Conservation (phyloP, 352 stramenopile species). For the Pythium sp. region DNA sequence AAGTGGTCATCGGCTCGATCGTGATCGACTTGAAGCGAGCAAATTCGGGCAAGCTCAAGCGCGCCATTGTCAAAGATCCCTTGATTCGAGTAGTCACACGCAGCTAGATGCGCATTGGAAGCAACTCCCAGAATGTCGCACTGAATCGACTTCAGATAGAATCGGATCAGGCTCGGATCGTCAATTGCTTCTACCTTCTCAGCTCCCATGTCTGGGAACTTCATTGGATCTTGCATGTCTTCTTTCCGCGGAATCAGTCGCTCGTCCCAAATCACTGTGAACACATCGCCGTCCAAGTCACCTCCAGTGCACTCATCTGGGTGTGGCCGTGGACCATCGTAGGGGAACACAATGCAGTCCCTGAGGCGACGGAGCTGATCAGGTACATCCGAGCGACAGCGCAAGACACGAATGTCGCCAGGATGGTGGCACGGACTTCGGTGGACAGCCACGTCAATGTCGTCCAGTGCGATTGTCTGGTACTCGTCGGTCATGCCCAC, state of each 20-base stretch:
- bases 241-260: conserved; percentile 49
- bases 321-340: conserved; percentile 58
- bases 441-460: conserved; percentile 60
- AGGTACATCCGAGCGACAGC: conserved; percentile 50
- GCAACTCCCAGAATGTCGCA: conserved; percentile 74
- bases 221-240: conserved; percentile 48
- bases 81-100: conserved; percentile 44
- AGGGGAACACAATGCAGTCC: conserved; percentile 80
- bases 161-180: conserved; percentile 52
- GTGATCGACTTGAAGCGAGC: conserved; percentile 70
- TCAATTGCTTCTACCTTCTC: conserved; percentile 35
- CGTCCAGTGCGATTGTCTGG: conserved; percentile 24
- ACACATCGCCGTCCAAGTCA: conserved; percentile 80
- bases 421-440: conserved; percentile 78
- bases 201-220: conserved; percentile 22
- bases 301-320: conserved; percentile 79
- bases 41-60: conserved; percentile 61
- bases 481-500: conserved; percentile 27
- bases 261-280: conserved; percentile 82
- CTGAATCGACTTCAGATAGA: conserved; percentile 71
- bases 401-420: conserved; percentile 68
- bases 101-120: conserved; percentile 74
- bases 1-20: conserved; percentile 55
- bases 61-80: conserved; percentile 50
- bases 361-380: conserved; percentile 39